Conservation (phyloP, 352 stramenopile species). For the Globisporangium radiosum region DNA sequence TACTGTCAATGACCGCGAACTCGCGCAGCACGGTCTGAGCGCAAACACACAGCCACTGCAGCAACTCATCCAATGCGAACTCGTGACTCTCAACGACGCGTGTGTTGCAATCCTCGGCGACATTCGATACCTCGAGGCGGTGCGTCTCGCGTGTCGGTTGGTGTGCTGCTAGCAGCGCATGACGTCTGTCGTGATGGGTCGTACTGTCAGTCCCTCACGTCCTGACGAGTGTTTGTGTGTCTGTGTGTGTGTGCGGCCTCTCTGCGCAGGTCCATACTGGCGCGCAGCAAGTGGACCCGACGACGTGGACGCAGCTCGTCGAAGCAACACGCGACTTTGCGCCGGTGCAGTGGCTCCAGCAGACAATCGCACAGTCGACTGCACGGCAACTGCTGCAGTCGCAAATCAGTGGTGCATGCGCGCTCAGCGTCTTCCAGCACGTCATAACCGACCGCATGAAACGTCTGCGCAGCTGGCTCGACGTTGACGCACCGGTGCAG, state of each 20-base stretch:
- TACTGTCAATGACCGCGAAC: not conserved
- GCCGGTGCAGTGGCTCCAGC: constrained; percentile 6
- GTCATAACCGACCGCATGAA: constrained; percentile 27
- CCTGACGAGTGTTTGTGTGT: too few relatives aligned
- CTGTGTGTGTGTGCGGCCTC: too few relatives aligned
- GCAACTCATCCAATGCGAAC: constrained; percentile 21
- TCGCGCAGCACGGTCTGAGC: not conserved
- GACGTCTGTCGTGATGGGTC: not conserved
- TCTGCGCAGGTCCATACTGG: constrained; percentile 9
- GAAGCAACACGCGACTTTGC: not conserved
- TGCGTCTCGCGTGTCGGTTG: constrained; percentile 2
- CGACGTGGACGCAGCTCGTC: constrained; percentile 7
- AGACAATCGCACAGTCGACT: not conserved
- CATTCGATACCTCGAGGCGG: constrained; percentile 19
- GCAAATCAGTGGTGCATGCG: not conserved
- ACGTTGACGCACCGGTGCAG: constrained; percentile 11
- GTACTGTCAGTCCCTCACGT: too few relatives aligned
- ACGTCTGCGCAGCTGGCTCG: constrained; percentile 19
- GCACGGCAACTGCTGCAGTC: too few relatives aligned
- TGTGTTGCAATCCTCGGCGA: constrained; percentile 13
- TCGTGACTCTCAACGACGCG: constrained; percentile 12
- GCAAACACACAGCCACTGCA: constrained; percentile 23
- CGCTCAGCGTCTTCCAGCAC: constrained; percentile 28
- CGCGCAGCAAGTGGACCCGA: constrained; percentile 3
- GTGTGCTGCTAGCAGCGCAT: not conserved